Evolutionary conservation across 345 rosid species (phyloP), one percentile per base, ranked within the genome.

Genomic region (Linum lewisii): DNA sequence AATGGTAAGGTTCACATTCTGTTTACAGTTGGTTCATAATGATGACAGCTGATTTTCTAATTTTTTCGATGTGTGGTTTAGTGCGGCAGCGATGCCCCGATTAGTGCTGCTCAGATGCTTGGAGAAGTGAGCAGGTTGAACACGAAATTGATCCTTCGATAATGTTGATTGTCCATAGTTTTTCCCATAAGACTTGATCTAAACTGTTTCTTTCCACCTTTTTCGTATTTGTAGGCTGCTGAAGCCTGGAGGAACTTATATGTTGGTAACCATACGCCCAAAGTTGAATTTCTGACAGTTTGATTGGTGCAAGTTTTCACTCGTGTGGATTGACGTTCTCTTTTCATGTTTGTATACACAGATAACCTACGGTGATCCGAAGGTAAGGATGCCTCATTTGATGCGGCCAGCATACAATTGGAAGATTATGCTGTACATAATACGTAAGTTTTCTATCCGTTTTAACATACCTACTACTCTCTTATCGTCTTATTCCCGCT

Each of bases 311-410:
- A 29, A 26, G 52, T 68, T 69, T 29, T 29, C 34, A 29, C 7
- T 29, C 34, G 24, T 58, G 24, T 53, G 60, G 25, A 22, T 55
- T 14, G 26, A 55, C 4, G 4, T 52, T 9, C 56, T 21, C 20
- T 24, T 51, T 21, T 52, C 34, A 29, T 29, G 20, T 54, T 66
- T 52, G 50, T 13, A 21, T 65, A 44, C 24, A 51, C 80, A 93
- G 99, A 86, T 93, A 75, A 93, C 99, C 0, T 93, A 93, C 25
- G 99, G 99, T 62, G 97, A 87, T 67, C 99, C 97, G 1, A 79
- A 73, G 64, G 97, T 74, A 67, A 85, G 99, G 78, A 87, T 93
- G 95, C 81, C 81, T 64, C 90, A 89, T 79, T 64, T 93, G 81
- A 79, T 57, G 70, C 78, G 71, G 24, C 65, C 84, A 22, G 74